Evolutionary conservation across 805 yeast species (phyloP).

Genomic region (Kuraishia cidri): DNA sequence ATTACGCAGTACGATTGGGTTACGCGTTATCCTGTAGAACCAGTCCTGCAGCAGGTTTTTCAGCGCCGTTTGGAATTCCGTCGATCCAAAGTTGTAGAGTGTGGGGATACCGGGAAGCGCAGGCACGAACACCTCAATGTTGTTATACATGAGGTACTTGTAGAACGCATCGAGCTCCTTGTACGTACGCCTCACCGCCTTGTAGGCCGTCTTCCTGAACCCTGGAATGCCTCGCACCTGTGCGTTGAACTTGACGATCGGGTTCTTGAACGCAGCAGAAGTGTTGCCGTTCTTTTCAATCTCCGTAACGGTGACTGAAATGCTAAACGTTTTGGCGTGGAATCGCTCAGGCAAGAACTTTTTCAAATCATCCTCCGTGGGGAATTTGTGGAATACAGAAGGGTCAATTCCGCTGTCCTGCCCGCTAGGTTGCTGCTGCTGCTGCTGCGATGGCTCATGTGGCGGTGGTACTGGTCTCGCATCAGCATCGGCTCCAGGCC

Average conservation of each 20-base stretch:
- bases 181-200: slow-evolving; percentile 73
- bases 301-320: slow-evolving; percentile 51
- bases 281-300: slow-evolving; percentile 55
- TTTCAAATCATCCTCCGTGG: slow-evolving; percentile 31
- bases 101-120: slow-evolving; percentile 72
- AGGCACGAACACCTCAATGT: slow-evolving; percentile 90
- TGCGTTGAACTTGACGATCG: slow-evolving; percentile 68
- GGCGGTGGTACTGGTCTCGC: slow-evolving; percentile 1
- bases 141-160: slow-evolving; percentile 68
- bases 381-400: slow-evolving; percentile 14
- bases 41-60: slow-evolving; percentile 65
- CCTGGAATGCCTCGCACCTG: slow-evolving; percentile 53
- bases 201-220: slow-evolving; percentile 61
- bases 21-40: slow-evolving; percentile 66
- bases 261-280: slow-evolving; percentile 60
- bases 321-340: slow-evolving; percentile 23
- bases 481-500: background rate
- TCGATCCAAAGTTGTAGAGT: slow-evolving; percentile 75
- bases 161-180: slow-evolving; percentile 71
- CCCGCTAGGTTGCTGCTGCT: slow-evolving; percentile 10
- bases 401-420: slow-evolving; percentile 16
- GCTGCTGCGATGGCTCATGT: slow-evolving; percentile 1
- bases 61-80: slow-evolving; percentile 63
- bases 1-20: slow-evolving; percentile 77
- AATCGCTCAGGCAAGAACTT: slow-evolving; percentile 42